phyloP scores from a whole-genome alignment of 352 stramenopile genomes.

The Globisporangium okanoganense region DNA sequence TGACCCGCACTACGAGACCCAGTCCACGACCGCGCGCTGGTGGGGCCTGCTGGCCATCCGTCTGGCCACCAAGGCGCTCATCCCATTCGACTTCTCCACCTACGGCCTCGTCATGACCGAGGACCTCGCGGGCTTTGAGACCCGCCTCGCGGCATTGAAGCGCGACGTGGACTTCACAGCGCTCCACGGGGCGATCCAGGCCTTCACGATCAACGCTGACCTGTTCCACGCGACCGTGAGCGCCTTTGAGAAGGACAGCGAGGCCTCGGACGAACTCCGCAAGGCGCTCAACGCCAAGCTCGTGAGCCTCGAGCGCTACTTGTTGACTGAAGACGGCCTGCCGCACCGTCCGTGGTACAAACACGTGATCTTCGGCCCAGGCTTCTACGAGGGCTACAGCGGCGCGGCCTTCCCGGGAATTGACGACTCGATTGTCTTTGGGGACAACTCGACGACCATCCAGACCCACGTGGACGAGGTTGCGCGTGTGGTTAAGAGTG shows the following conservation, averaged over 20 bases:
- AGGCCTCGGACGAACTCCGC: background rate
- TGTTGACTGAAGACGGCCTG: constrained; percentile 33
- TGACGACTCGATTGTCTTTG: constrained; percentile 39
- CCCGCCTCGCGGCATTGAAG: constrained; percentile 15
- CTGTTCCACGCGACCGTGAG: constrained; percentile 23
- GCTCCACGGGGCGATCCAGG: constrained; percentile 36
- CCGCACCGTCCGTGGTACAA: constrained; percentile 55
- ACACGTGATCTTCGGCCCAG: constrained; percentile 54
- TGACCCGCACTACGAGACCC: constrained; percentile 54
- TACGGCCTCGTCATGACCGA: constrained; percentile 57
- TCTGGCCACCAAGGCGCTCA: constrained; percentile 40
- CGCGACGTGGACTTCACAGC: constrained; percentile 31
- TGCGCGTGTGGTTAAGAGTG: constrained; percentile 9
- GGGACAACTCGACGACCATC: constrained; percentile 28
- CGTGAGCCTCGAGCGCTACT: constrained; percentile 40
- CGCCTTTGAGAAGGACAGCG: constrained; percentile 9
- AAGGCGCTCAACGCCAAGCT: constrained; percentile 54
- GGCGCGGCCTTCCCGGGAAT: constrained; percentile 51
- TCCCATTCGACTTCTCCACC: constrained; percentile 68
- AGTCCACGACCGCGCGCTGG: constrained; percentile 47
- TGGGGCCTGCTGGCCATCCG: constrained; percentile 62
- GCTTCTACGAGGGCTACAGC: constrained; percentile 50
- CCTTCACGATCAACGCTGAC: constrained; percentile 29
- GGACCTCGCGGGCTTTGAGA: constrained; percentile 28
- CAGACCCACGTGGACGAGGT: constrained; percentile 47